Evolutionary conservation across 345 rosid genomes (phyloP).

Genomic region (Nasturtium officinale): DNA sequence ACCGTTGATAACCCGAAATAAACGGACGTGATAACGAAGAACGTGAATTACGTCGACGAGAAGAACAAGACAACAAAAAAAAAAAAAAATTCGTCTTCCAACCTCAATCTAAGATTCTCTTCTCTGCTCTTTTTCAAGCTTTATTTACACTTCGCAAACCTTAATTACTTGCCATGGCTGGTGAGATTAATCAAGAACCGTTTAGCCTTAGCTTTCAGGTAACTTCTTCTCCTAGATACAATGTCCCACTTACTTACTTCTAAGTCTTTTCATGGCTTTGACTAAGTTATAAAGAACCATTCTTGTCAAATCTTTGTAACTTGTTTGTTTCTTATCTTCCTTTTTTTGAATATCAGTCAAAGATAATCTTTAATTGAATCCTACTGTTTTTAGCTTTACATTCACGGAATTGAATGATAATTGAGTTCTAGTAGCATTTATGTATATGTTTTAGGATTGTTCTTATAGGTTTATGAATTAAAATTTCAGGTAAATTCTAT

Average conservation of each 20-base stretch:
- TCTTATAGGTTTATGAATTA: conserved; percentile 23
- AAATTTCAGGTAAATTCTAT: conserved; percentile 61
- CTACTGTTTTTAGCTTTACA: conserved; percentile 8
- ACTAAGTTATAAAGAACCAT: not conserved
- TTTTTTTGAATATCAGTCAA: not conserved
- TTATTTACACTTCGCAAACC: not conserved
- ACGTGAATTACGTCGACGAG: conserved; percentile 35
- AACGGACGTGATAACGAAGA: conserved; percentile 46
- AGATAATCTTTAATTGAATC: not conserved
- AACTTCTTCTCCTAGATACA: conserved; percentile 6
- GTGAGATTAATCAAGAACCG: conserved; percentile 69
- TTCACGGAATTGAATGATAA: not conserved
- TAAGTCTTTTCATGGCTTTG: not conserved
- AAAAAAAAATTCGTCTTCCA: conserved; percentile 26
- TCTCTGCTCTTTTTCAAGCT: not conserved
- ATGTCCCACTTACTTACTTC: not conserved
- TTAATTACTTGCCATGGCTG: conserved; percentile 47
- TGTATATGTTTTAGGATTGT: not conserved
- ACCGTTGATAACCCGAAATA: conserved; percentile 39
- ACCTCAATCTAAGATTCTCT: conserved; percentile 26
- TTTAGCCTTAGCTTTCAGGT: conserved; percentile 66
- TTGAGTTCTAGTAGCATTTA: no score
- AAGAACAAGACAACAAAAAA: conserved; percentile 36
- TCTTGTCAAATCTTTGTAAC: not conserved
- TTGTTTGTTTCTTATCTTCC: not conserved